These are phyloP conservation scores for Tuber brumale DNA, from an alignment of 495 filamentous ascomycete species.

Conservation along the genomic window DNA sequence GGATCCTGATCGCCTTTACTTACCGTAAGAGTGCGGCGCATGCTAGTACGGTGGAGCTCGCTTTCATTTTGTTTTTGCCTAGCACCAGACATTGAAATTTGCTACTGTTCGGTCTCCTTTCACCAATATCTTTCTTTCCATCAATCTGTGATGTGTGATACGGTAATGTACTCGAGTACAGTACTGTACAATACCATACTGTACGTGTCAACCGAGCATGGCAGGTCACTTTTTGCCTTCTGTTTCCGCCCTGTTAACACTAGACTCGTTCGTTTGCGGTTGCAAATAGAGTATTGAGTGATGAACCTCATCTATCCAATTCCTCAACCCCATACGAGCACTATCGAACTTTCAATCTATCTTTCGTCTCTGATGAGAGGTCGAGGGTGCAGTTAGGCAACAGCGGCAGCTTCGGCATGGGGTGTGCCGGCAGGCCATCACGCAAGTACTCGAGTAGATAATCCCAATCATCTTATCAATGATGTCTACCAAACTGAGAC, in stretches of 20 bases:
- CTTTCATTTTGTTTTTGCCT: background rate
- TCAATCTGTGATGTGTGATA: background rate
- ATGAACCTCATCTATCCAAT: background rate
- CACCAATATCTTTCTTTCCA: background rate
- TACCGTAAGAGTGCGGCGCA: background rate
- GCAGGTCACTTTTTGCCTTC: background rate
- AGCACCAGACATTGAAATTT: background rate
- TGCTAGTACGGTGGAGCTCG: background rate
- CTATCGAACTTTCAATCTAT: background rate
- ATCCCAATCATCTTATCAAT: slow-evolving; percentile 2
- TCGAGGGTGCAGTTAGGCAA: background rate
- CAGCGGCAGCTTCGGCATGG: background rate
- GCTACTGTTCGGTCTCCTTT: background rate
- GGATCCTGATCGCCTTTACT: background rate
- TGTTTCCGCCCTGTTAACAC: background rate
- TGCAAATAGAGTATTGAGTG: background rate
- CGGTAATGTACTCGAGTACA: no score
- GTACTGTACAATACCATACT: no score
- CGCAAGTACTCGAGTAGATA: background rate
- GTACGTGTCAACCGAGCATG: background rate
- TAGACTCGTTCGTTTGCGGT: background rate
- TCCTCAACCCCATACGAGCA: background rate
- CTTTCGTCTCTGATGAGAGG: background rate
- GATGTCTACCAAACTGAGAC: background rate
- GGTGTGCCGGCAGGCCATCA: background rate